Conservation (phyloP, 129 eudicot species). For the Artemisia tridentata region DNA sequence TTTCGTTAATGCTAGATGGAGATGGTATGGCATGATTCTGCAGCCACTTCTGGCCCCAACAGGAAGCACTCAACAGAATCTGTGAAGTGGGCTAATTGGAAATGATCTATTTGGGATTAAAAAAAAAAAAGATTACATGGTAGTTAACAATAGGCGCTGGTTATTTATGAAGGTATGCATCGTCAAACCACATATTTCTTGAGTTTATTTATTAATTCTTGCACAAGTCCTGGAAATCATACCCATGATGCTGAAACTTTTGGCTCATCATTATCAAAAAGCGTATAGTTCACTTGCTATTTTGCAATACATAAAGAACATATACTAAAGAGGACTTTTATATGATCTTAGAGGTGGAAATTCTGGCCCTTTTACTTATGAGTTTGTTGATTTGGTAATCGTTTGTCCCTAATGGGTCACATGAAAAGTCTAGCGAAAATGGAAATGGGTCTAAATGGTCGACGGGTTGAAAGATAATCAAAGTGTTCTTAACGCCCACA, state of each 20-base stretch:
- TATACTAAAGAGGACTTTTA: not conserved
- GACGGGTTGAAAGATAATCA: not conserved
- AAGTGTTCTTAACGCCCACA: not conserved
- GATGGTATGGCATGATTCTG: slow-evolving; percentile 75
- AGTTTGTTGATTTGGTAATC: not conserved
- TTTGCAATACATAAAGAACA: not conserved
- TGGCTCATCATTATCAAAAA: not conserved
- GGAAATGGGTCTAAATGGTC: not conserved
- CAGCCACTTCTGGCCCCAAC: slow-evolving; percentile 49
- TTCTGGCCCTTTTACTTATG: not conserved
- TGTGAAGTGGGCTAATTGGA: slow-evolving; percentile 43
- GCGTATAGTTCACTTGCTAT: not conserved
- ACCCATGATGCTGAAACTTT: not conserved
- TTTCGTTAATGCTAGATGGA: slow-evolving; percentile 62
- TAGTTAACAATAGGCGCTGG: slow-evolving; percentile 22
- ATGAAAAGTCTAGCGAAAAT: not conserved
- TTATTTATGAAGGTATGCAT: slow-evolving; percentile 26
- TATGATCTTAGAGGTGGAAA: not conserved
- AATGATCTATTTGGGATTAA: slow-evolving; percentile 9
- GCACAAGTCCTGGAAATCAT: not conserved
- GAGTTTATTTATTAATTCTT: not conserved
- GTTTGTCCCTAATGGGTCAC: not conserved
- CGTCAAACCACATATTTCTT: slow-evolving; percentile 1
- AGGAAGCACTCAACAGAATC: slow-evolving; percentile 53
- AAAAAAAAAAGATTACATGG: not conserved